phyloP scores from a whole-genome alignment of 2,329 filamentous ascomycete species.

The Fusarium pseudonygamai region DNA sequence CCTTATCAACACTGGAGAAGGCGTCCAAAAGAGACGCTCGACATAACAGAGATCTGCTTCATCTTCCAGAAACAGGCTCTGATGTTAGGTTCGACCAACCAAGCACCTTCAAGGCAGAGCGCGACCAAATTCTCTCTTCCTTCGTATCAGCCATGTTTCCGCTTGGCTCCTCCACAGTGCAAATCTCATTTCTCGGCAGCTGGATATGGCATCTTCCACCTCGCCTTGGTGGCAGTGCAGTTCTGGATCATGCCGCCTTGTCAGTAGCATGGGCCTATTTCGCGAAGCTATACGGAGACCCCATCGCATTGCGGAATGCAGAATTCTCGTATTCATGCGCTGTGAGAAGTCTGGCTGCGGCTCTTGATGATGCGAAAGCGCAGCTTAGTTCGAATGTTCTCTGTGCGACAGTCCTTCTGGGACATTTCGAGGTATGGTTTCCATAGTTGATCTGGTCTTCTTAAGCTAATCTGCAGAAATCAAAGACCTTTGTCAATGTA shows the following conservation, averaged over 20 bases:
- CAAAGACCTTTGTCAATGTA: neutral
- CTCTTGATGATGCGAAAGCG: neutral
- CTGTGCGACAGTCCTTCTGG: neutral
- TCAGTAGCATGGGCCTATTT: neutral
- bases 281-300: neutral
- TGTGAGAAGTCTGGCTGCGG: neutral
- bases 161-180: accelerated
- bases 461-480: accelerated
- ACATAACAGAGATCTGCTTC: accelerated
- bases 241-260: neutral
- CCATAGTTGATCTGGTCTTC: accelerated
- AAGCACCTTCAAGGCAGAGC: neutral
- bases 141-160: neutral
- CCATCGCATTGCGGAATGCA: neutral
- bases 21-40: accelerated
- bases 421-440: accelerated
- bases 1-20: accelerated
- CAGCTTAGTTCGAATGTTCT: neutral
- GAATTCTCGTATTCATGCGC: accelerated
- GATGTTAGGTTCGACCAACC: accelerated
- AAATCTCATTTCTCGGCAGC: neutral
- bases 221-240: neutral
- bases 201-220: neutral
- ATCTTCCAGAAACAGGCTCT: accelerated
- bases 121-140: neutral